A percentile compares a stretch with the other conserved stretches of the same genome.
Conservation (phyloP, 805 yeast species). For the Clavispora carvajalis region DNA sequence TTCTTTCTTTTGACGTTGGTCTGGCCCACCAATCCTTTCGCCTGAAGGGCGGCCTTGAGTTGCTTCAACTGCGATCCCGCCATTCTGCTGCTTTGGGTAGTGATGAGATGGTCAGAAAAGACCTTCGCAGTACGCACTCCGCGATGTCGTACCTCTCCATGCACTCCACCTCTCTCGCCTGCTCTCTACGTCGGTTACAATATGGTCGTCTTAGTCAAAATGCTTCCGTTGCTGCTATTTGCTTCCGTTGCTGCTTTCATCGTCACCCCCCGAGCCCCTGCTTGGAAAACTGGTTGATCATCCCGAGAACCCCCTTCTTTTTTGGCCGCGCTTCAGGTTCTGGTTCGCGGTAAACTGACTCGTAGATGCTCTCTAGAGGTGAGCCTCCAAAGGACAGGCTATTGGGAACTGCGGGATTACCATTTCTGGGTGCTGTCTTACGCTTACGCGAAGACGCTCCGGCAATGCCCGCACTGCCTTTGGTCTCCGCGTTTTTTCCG, state of each 20-base stretch:
- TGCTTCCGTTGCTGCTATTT: too few species aligned
- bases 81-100: slow-evolving; percentile 33
- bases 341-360: slow-evolving; percentile 25
- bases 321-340: slow-evolving; percentile 25
- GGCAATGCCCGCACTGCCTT: slow-evolving; percentile 1
- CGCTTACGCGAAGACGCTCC: neutral
- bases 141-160: neutral
- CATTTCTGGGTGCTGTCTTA: neutral
- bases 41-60: slow-evolving; percentile 70
- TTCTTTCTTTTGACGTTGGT: slow-evolving; percentile 59
- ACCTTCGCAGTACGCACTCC: slow-evolving; percentile 2
- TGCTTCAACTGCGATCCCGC: slow-evolving; percentile 86
- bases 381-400: neutral
- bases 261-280: slow-evolving; percentile 33
- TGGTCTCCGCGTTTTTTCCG: slow-evolving; percentile 22
- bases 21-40: slow-evolving; percentile 83
- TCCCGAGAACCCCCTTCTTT: slow-evolving; percentile 62
- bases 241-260: neutral
- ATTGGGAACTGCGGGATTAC: neutral
- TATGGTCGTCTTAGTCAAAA: too few species aligned
- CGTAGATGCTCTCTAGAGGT: slow-evolving; percentile 14
- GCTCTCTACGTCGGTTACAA: neutral
- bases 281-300: slow-evolving; percentile 75
- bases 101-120: slow-evolving; percentile 1
- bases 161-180: neutral